Conservation (phyloP, 192 early-diverging fungal species). For the Mortierella hygrophila region DNA sequence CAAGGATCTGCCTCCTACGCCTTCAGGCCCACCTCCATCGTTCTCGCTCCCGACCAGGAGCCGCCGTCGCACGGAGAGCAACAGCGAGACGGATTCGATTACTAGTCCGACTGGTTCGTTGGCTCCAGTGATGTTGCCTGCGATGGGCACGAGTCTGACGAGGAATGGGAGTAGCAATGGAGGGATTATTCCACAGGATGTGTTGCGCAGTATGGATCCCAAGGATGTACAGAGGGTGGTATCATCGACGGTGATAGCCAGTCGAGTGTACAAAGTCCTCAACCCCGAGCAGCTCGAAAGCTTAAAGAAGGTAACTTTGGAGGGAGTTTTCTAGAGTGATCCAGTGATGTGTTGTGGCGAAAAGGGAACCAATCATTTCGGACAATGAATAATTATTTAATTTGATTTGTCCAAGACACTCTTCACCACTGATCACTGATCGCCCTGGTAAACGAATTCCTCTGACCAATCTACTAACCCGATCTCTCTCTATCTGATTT, state of each 20-base stretch:
- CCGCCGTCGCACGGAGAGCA: conserved; percentile 2
- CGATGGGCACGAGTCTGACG: not conserved
- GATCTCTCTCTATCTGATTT: not conserved
- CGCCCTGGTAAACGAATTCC: not conserved
- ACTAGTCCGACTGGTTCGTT: too few species aligned
- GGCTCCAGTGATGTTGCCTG: not conserved
- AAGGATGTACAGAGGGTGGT: conserved; percentile 21
- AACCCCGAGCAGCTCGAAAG: conserved; percentile 25
- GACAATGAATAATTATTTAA: not conserved
- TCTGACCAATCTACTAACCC: not conserved
- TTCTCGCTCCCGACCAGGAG: not conserved
- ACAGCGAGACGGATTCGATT: not conserved
- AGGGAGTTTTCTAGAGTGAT: not conserved
- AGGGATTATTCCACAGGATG: conserved; percentile 48
- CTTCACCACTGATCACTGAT: not conserved
- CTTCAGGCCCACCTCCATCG: conserved; percentile 11
- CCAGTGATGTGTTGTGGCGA: too few species aligned
- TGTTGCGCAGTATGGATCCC: conserved; percentile 29
- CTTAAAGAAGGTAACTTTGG: conserved; percentile 36
- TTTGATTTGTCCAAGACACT: not conserved
- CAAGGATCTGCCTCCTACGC: conserved; percentile 43
- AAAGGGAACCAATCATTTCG: not conserved
- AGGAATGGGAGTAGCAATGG: conserved; percentile 6
- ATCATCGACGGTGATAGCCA: conserved; percentile 14
- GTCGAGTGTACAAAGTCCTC: conserved; percentile 50